Evolutionary conservation across 345 rosid species (phyloP).

Genomic region (Linum usitatissimum): DNA sequence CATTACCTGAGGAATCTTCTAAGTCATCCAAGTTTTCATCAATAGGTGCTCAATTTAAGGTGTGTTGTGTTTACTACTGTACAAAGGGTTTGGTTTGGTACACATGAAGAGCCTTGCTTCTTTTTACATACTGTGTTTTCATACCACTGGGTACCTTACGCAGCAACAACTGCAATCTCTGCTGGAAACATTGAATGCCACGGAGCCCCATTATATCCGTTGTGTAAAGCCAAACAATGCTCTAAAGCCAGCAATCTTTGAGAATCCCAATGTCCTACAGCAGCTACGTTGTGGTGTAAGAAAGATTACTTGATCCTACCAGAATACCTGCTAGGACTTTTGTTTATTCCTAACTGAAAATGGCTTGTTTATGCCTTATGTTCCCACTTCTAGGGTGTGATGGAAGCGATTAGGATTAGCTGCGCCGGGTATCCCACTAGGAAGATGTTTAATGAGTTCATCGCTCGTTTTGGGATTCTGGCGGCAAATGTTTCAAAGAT

Average conservation of each 20-base stretch:
- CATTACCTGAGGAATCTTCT: constrained; percentile 1
- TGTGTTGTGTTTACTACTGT: neutral
- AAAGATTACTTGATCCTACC: neutral
- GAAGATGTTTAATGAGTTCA: neutral
- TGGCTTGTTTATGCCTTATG: neutral
- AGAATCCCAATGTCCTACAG: constrained; percentile 1
- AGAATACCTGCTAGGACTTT: neutral
- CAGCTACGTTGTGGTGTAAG: constrained; percentile 4
- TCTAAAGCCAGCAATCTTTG: constrained; percentile 4
- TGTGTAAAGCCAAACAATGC: constrained; percentile 4
- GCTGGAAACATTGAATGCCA: constrained; percentile 1
- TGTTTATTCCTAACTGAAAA: neutral
- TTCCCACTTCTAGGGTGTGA: neutral
- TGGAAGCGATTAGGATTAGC: constrained; percentile 6
- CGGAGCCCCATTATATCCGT: constrained; percentile 6
- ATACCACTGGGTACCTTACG: neutral
- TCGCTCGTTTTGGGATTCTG: neutral
- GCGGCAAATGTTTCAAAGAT: neutral
- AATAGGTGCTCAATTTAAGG: constrained; percentile 2
- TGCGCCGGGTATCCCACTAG: constrained; percentile 4
- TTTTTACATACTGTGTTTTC: neutral
- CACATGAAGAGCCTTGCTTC: neutral
- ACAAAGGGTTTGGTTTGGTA: neutral
- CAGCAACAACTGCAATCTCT: constrained; percentile 7
- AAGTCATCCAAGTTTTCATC: constrained; percentile 1